Evolutionary conservation across 257 asterid genomes (phyloP).

Genomic region (Forsythia suspensa): DNA sequence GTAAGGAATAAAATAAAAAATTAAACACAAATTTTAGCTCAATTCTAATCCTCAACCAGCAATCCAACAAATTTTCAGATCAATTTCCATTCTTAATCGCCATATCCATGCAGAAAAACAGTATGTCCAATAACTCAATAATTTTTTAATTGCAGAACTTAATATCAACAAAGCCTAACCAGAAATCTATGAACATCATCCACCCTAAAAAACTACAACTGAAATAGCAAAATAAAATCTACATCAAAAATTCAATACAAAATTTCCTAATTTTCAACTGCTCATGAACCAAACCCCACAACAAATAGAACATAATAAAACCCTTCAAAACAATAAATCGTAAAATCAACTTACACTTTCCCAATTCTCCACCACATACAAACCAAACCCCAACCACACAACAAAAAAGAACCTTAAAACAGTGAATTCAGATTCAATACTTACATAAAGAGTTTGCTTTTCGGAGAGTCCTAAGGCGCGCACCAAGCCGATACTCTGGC

Average conservation of each 20-base stretch:
- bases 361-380: background rate
- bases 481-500: slow-evolving; percentile 88
- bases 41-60: too few relatives aligned
- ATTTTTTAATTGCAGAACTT: background rate
- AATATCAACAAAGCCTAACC: background rate
- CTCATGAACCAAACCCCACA: background rate
- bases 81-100: background rate
- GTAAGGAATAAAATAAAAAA: too few relatives aligned
- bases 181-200: background rate
- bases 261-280: background rate
- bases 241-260: background rate
- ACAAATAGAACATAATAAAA: background rate
- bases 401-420: background rate
- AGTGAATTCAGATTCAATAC: slow-evolving; percentile 6
- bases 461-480: slow-evolving; percentile 87
- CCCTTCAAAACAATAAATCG: background rate
- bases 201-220: background rate
- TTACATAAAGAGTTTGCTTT: slow-evolving; percentile 69
- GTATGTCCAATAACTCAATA: background rate
- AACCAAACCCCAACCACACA: background rate
- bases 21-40: too few relatives aligned
- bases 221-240: background rate
- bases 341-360: background rate
- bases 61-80: too few relatives aligned
- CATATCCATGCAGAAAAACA: background rate